Conservation (phyloP, 1,139 yeast species). For the Hansenula anomala region DNA sequence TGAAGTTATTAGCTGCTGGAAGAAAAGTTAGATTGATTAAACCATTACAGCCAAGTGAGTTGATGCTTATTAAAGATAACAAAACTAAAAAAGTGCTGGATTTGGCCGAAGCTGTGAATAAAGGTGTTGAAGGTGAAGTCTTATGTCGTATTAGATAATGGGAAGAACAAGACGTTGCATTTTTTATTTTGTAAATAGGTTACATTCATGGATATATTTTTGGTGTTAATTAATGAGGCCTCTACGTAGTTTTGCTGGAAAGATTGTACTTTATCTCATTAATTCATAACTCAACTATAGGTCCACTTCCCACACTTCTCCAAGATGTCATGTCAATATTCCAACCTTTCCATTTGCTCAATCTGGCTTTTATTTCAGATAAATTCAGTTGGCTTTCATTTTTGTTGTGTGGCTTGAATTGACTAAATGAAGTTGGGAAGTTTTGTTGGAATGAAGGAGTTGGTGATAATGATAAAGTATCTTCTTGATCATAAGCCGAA, state of each 20-base stretch:
- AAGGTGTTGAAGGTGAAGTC: constrained; percentile 69
- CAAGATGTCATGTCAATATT: constrained; percentile 81
- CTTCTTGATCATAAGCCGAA: constrained; percentile 19
- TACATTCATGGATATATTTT: not conserved
- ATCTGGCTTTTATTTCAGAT: constrained; percentile 25
- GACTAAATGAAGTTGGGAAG: constrained; percentile 11
- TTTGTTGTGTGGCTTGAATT: constrained; percentile 10
- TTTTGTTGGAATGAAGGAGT: constrained; percentile 19
- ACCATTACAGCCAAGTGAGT: constrained; percentile 89
- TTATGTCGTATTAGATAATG: constrained; percentile 61
- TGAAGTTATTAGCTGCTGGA: constrained; percentile 74
- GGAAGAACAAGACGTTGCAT: not conserved
- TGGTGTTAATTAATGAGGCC: not conserved
- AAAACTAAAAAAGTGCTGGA: constrained; percentile 54
- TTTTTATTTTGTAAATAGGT: constrained; percentile 4
- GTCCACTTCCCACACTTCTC: constrained; percentile 64
- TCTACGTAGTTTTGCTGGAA: too few relatives aligned
- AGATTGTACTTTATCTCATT: too few relatives aligned
- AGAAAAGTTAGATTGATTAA: constrained; percentile 66
- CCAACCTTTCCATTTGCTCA: constrained; percentile 76
- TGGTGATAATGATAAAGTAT: constrained; percentile 19
- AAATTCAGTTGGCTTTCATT: constrained; percentile 12
- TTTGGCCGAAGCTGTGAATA: constrained; percentile 79
- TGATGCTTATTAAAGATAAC: constrained; percentile 55
- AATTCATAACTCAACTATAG: constrained; percentile 42